Evolutionary conservation across 2,329 filamentous ascomycete species (phyloP), one percentile per base, ranked within the genome.

Genomic region (Ophiostoma piceae): DNA sequence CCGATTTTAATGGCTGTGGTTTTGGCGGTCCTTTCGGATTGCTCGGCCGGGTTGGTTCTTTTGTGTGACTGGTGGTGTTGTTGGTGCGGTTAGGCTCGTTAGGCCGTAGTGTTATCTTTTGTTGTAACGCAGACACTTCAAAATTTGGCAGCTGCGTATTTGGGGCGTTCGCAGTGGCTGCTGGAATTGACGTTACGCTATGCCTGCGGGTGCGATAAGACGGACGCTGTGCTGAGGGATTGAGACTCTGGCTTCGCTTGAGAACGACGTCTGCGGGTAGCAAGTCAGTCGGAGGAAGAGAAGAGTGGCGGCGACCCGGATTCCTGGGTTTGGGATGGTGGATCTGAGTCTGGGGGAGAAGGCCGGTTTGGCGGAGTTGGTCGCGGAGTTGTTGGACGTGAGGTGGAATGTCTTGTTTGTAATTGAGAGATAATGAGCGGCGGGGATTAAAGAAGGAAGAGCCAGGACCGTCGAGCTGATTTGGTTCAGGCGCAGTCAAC

Each of bases 401-500:
- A 79, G 71, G 77, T 73, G 71, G 60, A 65, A 68, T 67, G 67
- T 29, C 68, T 71, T 68, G 11, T 68, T 68, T 72, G 12, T 39
- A 70, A 19, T 73, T 71, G 43, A 73, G 26, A 4, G 75, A 73
- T 2, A 72, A 67, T 54, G 74, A 72, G 66, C 74, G 76, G 22
- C 73, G 75, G 69, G 74, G 72, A 68, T 77, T 78, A 81, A 82
- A 78, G 75, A 87, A 85, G 72, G 86, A 85, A 3, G 82, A 81
- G 71, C 86, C 86, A n/a, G 85, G 85, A 8, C 89, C 88, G 66
- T 87, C 90, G 76, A 90, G 87, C 72, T 89, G 85, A 71, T 83
- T 86, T 16, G 90, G 90, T 72, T 91, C 87, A 11, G 88, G 88
- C 29, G 84, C 88, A 74, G 83, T 87, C 72, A 92, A 81, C 73